Base-by-base conservation (phyloP, 306 rosid species). In the Nissolia schottii region DNA sequence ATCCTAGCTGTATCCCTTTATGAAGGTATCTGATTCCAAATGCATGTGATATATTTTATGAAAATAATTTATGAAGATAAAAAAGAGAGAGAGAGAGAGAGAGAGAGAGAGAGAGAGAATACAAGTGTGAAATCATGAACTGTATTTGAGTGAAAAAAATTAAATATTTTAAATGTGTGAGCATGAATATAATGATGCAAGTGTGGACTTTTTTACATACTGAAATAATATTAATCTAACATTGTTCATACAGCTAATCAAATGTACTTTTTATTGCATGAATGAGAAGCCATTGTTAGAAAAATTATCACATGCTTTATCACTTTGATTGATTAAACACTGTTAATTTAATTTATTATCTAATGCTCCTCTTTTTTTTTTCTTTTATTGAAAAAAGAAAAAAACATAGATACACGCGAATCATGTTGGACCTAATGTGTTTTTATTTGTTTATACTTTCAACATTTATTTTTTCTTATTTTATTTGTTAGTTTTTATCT, bases 251-350 rank as follows among this genome's bases (percentile, higher is more conserved):
- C 5, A 54, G 4, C 46, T 13, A 40, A 13, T 40, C 19, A 22
- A 22, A 38, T 22, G 31, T 34, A 0, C 22, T 62, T 18, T 60
- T 4, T 34, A 35, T 60, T 60, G 3, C 51, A 37, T 2, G 16
- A 48, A 53, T 11, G 22, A 23, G 12, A 53, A 53, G 31, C 5
- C 57, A 19, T 50, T 8, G 7, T 3, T 19, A 20, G 25, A 22
- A 50, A 8, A 16, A 14, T 14, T 41, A 43, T 65, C 80, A 41
- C 80, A 75, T 65, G 67, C 60, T 65, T 41, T 43, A 31, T 6
- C 45, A 34, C 41, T 11, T 29, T 31, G 24, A 60, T 46, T 58
- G 22, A 70, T 70, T 9, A 53, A 23, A 14, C 38, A 29, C 18
- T 2, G 13, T n/a, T 54, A 24, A 65, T 32, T 54, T 27, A 65